Evolutionary conservation across 2,329 filamentous ascomycete species (phyloP), one percentile per base, ranked within the genome.

Genomic region (Plectosphaerella cucumerina): DNA sequence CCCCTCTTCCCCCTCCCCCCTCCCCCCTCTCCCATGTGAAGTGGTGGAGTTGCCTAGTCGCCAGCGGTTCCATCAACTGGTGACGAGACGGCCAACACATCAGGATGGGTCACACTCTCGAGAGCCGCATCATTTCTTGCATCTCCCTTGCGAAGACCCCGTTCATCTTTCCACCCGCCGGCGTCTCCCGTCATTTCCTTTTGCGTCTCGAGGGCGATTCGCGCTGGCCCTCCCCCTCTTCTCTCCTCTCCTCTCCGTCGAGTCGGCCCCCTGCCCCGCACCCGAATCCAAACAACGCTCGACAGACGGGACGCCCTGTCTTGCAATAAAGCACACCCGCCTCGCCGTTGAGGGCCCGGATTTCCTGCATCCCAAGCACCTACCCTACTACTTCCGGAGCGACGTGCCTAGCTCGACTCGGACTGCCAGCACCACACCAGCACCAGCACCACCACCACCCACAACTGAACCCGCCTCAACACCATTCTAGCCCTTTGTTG

Each of bases 51-150:
- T 78, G 75, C 70, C 73, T 82, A 81, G 78, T 78, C 74, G 78
- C 75, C 62, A 77, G 74, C 75, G 73, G 70, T 72, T 80, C 76
- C 76, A 82, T 85, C 80, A 84, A 92, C 86, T 93, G 89, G 89
- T 81, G 81, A 84, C 78, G 79, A 86, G 78, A 78, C 76, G 86
- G 90, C 90, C 90, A 95, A 80, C 90, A 87, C 90, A 95, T 91
- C 89, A 89, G 76, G 74, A 83, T 82, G 80, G 81, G 81, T 82
- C 81, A 80, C 80, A 82, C 79, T 78, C 71, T 78, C 55, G 76
- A 84, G 80, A 84, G 82, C 82, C 82, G 81, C 81, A 85, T 82
- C 73, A 75, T 70, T 69, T 77, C 77, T 74, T 81, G 79, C 78
- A 76, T 81, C 75, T 80, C 60, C 52, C 26, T 50, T 44, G 26